These are phyloP conservation scores for Colletotrichum sp. DNA, from an alignment of 2,329 filamentous ascomycete genomes.

Conservation along the genomic window DNA sequence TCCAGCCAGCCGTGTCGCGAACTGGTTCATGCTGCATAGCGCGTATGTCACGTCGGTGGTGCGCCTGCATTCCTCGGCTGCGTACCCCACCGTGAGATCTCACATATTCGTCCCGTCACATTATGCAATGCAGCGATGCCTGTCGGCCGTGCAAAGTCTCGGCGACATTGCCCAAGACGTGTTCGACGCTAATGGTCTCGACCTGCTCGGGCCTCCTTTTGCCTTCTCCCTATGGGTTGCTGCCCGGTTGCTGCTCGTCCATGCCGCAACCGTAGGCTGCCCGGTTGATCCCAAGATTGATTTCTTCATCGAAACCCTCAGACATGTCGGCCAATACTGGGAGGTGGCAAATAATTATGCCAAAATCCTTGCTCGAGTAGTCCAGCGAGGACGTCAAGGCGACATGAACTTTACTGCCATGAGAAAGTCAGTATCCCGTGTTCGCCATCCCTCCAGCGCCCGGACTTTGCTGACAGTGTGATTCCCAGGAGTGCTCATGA, in stretches of 20 bases:
- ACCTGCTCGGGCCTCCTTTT: constrained; percentile 47
- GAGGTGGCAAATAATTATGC: constrained; percentile 48
- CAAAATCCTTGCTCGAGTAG: constrained; percentile 42
- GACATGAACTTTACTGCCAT: constrained; percentile 41
- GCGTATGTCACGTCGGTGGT: constrained; percentile 49
- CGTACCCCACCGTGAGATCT: constrained; percentile 44
- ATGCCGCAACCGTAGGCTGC: constrained; percentile 42
- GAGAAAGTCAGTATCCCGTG: constrained; percentile 38
- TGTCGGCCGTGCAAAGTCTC: constrained; percentile 48
- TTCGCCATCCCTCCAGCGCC: background rate
- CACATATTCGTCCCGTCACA: constrained; percentile 47
- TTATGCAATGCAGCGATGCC: constrained; percentile 49
- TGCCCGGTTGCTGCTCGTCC: constrained; percentile 43
- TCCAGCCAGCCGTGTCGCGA: constrained; percentile 48
- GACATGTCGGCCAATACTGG: constrained; percentile 47
- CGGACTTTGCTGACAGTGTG: constrained; percentile 2
- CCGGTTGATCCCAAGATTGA: constrained; percentile 43
- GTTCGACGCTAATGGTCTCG: constrained; percentile 45
- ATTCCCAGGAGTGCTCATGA: constrained; percentile 41
- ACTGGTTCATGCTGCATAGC: constrained; percentile 52
- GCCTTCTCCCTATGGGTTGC: constrained; percentile 50
- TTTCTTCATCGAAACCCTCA: constrained; percentile 47
- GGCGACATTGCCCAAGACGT: constrained; percentile 48
- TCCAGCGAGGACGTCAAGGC: constrained; percentile 39
- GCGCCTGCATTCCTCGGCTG: constrained; percentile 47